Conservation (phyloP, 2,329 filamentous ascomycete species). For the Aspergillus neoniger region DNA sequence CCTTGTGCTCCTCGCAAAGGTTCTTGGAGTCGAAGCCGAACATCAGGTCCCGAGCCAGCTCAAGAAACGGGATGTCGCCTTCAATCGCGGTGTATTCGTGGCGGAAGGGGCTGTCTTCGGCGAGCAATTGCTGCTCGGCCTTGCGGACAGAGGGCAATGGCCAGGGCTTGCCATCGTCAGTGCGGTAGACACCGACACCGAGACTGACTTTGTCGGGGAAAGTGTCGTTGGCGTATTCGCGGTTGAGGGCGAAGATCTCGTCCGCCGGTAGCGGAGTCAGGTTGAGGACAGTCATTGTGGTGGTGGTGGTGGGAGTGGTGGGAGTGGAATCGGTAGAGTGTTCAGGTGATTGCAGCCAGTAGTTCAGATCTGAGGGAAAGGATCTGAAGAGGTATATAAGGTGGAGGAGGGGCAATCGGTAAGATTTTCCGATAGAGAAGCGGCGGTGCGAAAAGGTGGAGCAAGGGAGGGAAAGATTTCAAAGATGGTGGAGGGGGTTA, state of each 20-base stretch:
- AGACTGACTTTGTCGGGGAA: slow-evolving; percentile 79
- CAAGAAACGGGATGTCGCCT: slow-evolving; percentile 78
- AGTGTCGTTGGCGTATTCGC: slow-evolving; percentile 75
- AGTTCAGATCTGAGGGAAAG: background rate
- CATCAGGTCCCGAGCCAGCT: slow-evolving; percentile 83
- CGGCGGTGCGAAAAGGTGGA: slow-evolving; percentile 2
- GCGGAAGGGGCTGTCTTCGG: slow-evolving; percentile 82
- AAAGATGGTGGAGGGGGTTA: background rate
- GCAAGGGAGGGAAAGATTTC: background rate
- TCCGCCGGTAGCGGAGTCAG: slow-evolving; percentile 89
- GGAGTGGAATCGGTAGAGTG: background rate
- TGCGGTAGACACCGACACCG: slow-evolving; percentile 87
- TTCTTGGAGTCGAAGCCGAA: slow-evolving; percentile 62
- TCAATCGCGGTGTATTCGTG: slow-evolving; percentile 98
- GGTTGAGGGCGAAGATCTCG: slow-evolving; percentile 85
- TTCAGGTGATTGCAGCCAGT: background rate
- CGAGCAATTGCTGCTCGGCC: slow-evolving; percentile 70
- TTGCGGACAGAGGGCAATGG: slow-evolving; percentile 89
- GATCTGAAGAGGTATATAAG: background rate
- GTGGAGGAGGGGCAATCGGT: background rate
- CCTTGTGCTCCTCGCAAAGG: slow-evolving; percentile 28
- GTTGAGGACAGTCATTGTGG: slow-evolving; percentile 33
- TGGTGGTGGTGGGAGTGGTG: slow-evolving; percentile 7
- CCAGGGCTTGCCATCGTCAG: slow-evolving; percentile 94
- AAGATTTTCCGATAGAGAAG: slow-evolving; percentile 1